Percentiles rank a stretch among this genome's conserved stretches.
Conservation (phyloP, 139 green algal species). For the Ettlia oleoabundans region DNA sequence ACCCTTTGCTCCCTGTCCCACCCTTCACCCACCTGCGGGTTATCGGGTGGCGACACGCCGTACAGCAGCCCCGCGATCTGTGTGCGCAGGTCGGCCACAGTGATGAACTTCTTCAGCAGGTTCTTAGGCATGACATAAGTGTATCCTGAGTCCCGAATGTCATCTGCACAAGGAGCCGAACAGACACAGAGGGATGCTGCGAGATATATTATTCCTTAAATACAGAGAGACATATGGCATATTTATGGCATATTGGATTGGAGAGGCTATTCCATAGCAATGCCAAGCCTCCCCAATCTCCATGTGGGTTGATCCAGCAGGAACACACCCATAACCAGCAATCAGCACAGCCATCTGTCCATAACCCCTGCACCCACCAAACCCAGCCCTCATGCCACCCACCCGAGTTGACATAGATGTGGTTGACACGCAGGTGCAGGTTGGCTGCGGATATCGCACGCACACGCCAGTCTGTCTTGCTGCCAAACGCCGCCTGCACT, state of each 20-base stretch:
- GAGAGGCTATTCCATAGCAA: neutral
- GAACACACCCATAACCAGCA: neutral
- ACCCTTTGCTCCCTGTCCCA: no score
- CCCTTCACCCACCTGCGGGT: no score
- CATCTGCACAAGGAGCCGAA: slow-evolving; percentile 60
- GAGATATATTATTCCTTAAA: no score
- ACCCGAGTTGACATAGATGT: slow-evolving; percentile 98
- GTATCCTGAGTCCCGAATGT: slow-evolving; percentile 94
- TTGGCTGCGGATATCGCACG: slow-evolving; percentile 96
- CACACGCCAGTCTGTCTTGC: slow-evolving; percentile 99
- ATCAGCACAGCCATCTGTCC: neutral
- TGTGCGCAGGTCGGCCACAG: slow-evolving; percentile 96
- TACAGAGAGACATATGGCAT: no score
- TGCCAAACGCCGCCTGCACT: slow-evolving; percentile 90
- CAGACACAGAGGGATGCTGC: no score
- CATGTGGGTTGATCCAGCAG: neutral
- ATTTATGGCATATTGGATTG: neutral
- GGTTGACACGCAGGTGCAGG: slow-evolving; percentile 98
- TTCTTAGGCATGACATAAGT: slow-evolving; percentile 99
- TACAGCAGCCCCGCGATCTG: slow-evolving; percentile 95
- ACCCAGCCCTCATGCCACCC: neutral
- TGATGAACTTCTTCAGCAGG: slow-evolving; percentile 99
- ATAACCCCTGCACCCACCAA: neutral
- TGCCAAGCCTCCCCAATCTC: neutral
- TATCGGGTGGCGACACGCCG: slow-evolving; percentile 94